phyloP scores from a whole-genome alignment of 208 protist genomes.

The Entamoeba histolytica region DNA sequence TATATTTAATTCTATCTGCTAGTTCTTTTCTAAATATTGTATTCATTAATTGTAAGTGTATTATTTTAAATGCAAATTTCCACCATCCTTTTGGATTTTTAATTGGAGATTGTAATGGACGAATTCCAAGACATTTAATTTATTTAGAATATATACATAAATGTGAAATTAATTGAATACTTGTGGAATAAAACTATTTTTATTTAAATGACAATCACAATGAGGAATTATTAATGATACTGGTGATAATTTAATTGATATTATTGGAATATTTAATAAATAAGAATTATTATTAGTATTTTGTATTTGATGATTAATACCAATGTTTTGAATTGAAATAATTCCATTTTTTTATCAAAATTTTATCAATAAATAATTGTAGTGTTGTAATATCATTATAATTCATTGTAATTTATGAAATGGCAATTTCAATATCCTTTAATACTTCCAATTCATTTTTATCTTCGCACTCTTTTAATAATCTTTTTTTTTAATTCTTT shows the following conservation, averaged over 20 bases:
- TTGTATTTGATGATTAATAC: too few relatives aligned
- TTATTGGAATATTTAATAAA: neutral
- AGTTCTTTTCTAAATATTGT: neutral
- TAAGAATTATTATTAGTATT: too few relatives aligned
- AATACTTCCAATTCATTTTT: neutral
- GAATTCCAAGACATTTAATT: neutral
- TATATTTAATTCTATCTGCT: neutral
- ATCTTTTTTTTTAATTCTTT: neutral
- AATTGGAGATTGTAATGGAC: neutral
- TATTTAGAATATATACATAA: neutral
- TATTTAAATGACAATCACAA: too few relatives aligned
- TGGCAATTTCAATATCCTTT: neutral
- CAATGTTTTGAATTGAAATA: too few relatives aligned
- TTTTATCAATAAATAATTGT: too few relatives aligned
- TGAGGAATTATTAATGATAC: neutral
- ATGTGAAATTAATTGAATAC: neutral
- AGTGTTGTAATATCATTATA: too few relatives aligned
- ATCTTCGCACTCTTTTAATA: neutral
- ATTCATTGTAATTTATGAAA: neutral
- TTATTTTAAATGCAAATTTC: neutral
- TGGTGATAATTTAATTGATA: neutral
- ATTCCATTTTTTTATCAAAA: too few relatives aligned
- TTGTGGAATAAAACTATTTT: neutral
- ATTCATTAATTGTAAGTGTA: neutral
- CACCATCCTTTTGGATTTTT: neutral